These are phyloP conservation scores for Fragaria iinumae DNA, from an alignment of 306 rosid species.

Conservation along the genomic window DNA sequence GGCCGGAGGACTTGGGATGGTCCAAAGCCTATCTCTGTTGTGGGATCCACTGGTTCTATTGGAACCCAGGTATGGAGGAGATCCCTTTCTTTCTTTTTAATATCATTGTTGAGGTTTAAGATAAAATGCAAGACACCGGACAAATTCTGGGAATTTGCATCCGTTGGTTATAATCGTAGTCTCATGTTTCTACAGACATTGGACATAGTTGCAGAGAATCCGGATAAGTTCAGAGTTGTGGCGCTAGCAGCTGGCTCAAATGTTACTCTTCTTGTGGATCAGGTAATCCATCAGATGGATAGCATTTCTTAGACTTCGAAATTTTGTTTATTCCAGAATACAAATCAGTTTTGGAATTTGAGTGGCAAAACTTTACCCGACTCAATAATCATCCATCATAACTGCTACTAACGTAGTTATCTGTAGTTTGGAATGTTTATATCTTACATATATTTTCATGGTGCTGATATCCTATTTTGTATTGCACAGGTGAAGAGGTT, in stretches of 20 bases:
- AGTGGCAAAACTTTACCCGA: not conserved
- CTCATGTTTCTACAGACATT: slow-evolving; percentile 65
- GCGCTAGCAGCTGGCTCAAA: slow-evolving; percentile 99
- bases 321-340: not conserved
- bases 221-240: slow-evolving; percentile 80
- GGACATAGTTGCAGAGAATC: slow-evolving; percentile 98
- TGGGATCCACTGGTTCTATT: slow-evolving; percentile 92
- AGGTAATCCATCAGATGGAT: slow-evolving; percentile 47
- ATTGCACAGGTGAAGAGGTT: slow-evolving; percentile 73
- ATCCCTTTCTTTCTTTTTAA: not conserved
- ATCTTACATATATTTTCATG: not conserved
- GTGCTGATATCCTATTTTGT: slow-evolving; percentile 15
- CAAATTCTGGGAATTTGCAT: slow-evolving; percentile 17
- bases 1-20: slow-evolving; percentile 71
- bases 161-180: slow-evolving; percentile 13
- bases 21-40: slow-evolving; percentile 84
- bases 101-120: not conserved
- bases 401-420: slow-evolving; percentile 6
- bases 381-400: slow-evolving; percentile 9
- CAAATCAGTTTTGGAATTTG: not conserved
- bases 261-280: slow-evolving; percentile 90
- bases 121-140: not conserved
- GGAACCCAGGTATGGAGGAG: slow-evolving; percentile 79
- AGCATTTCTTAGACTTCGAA: slow-evolving; percentile 14
- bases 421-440: not conserved